Base-by-base conservation (phyloP, 1,284 basidiomycete genomes). In the Salmacisia buchloeana region DNA sequence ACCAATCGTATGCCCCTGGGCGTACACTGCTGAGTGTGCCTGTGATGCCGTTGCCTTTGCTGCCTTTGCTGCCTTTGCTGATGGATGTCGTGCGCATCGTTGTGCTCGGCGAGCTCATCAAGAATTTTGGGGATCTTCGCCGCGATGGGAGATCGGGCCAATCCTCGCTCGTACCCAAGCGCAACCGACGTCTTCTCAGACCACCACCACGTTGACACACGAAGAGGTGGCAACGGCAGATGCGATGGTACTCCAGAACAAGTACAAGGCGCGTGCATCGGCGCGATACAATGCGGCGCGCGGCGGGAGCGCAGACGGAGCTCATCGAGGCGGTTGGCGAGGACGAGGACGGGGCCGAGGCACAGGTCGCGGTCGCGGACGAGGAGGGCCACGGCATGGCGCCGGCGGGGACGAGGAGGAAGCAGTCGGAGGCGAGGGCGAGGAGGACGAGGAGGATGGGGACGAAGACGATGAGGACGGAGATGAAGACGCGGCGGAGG, bases 191-290 rank as follows among this genome's bases (percentile, higher is more conserved):
- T n/a, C n/a, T n/a, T n/a, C n/a, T n/a, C n/a, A n/a, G n/a, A n/a
- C n/a, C n/a, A n/a, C n/a, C n/a, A n/a, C n/a, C n/a, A n/a, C n/a
- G n/a, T n/a, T n/a, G n/a, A n/a, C n/a, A n/a, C n/a, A n/a, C n/a
- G n/a, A n/a, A n/a, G n/a, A n/a, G n/a, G n/a, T n/a, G n/a, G n/a
- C n/a, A n/a, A n/a, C n/a, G n/a, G n/a, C n/a, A n/a, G n/a, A n/a
- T n/a, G n/a, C n/a, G 27, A 79, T 79, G 77, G 76, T 78, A 35
- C 63, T 79, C 39, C 77, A 79, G 39, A 77, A 79, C 68, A 79
- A 77, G 59, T 78, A 73, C 75, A 79, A 79, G 59, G 77, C 77
- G 13, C 68, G 71, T 29, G 77, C 77, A 2, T 78, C 76, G 35
- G 60, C 73, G 38, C 64, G 69, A 13, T 77, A 79, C 67, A 67